Conservation (phyloP, 208 protist species). For the Acanthamoeba polyphaga region DNA sequence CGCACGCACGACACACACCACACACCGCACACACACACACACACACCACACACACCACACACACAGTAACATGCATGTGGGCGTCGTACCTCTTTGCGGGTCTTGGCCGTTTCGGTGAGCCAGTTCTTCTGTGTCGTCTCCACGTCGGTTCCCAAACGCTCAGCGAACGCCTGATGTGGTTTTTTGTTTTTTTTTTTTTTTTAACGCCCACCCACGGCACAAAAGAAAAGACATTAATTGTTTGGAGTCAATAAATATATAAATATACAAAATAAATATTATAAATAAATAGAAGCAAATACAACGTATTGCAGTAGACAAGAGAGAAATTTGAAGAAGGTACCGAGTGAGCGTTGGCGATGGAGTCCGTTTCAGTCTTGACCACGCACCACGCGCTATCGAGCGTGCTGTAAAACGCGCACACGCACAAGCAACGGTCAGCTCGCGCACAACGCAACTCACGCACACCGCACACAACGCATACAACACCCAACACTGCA, state of each 20-base stretch:
- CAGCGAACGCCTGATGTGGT: not conserved
- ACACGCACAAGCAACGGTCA: no score
- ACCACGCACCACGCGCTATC: not conserved
- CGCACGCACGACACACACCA: not conserved
- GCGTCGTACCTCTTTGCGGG: not conserved
- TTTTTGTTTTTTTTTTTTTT: no score
- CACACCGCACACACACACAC: not conserved
- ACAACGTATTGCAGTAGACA: no score
- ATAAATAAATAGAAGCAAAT: no score
- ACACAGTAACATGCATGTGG: no score
- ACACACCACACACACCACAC: not conserved
- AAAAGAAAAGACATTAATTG: no score
- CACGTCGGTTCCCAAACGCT: conserved; percentile 6
- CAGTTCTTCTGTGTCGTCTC: conserved; percentile 10
- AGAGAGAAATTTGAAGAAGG: no score
- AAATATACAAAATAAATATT: no score
- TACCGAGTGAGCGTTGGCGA: conserved; percentile 37
- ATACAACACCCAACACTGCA: not conserved
- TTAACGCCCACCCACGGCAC: no score
- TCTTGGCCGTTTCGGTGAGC: conserved; percentile 19
- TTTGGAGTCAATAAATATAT: no score
- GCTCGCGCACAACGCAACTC: no score
- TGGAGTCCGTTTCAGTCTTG: conserved; percentile 22
- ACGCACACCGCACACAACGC: not conserved
- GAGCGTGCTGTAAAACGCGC: not conserved